Percentiles rank a stretch among this genome's conserved stretches.
phyloP scores from a whole-genome alignment of 345 rosid genomes.

The Citrus maxima region DNA sequence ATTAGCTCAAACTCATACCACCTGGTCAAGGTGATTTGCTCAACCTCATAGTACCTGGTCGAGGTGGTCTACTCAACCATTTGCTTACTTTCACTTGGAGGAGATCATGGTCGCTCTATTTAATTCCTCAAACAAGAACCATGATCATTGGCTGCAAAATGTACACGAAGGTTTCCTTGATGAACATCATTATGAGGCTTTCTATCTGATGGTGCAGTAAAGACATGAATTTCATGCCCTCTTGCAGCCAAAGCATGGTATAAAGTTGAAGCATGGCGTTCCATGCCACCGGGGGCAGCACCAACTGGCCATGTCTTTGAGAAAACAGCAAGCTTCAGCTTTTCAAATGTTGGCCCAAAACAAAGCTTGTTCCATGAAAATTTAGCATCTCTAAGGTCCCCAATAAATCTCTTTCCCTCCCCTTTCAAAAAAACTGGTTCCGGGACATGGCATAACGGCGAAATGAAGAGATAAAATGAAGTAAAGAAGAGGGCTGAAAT shows the following conservation, averaged over 20 bases:
- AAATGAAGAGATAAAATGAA: conserved; percentile 39
- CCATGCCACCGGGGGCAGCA: conserved; percentile 68
- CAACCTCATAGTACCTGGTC: too few relatives aligned
- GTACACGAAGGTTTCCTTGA: conserved; percentile 47
- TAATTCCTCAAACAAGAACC: too few relatives aligned
- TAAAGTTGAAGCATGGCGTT: conserved; percentile 66
- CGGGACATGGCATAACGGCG: conserved; percentile 10
- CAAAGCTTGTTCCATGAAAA: conserved; percentile 71
- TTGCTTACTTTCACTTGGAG: too few relatives aligned
- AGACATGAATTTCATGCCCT: conserved; percentile 70
- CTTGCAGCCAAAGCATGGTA: conserved; percentile 51
- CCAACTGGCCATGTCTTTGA: conserved; percentile 73
- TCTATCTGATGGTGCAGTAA: conserved; percentile 60
- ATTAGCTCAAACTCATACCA: too few relatives aligned
- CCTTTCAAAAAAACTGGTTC: background rate
- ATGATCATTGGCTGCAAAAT: conserved; percentile 59
- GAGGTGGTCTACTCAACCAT: too few relatives aligned
- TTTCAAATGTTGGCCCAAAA: conserved; percentile 45
- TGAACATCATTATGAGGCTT: conserved; percentile 36
- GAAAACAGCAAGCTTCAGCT: conserved; percentile 68
- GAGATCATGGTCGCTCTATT: too few relatives aligned
- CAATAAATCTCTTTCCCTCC: conserved; percentile 21
- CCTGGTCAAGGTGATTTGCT: too few relatives aligned
- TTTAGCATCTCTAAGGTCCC: conserved; percentile 57
- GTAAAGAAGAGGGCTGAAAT: conserved; percentile 31